These are phyloP conservation scores for Thuja plicata DNA, from an alignment of 83 land plant species.

Conservation along the genomic window DNA sequence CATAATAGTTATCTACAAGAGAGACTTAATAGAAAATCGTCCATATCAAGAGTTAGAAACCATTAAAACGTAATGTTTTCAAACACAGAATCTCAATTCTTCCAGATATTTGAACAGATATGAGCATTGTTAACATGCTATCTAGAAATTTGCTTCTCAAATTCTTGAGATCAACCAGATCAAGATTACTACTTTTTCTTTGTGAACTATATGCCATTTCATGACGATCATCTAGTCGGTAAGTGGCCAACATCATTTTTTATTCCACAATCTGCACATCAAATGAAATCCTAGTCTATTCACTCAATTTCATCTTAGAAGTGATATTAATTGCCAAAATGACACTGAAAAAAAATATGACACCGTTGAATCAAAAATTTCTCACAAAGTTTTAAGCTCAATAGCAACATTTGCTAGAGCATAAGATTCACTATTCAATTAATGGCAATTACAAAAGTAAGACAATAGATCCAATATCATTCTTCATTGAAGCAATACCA, in stretches of 20 bases:
- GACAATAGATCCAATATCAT: neutral
- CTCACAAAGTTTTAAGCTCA: neutral
- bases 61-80: neutral
- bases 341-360: neutral
- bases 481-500: neutral
- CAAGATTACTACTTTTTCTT: neutral
- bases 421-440: neutral
- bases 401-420: constrained; percentile 10
- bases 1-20: neutral
- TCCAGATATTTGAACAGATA: neutral
- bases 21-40: neutral
- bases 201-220: neutral
- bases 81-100: neutral
- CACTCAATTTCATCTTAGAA: neutral
- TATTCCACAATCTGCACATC: constrained; percentile 7
- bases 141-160: neutral
- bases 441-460: neutral
- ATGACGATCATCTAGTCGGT: neutral
- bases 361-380: neutral
- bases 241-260: neutral
- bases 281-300: neutral
- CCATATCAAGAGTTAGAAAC: neutral
- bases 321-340: neutral
- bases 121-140: neutral
- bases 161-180: neutral